Evolutionary conservation across 176 grass and related monocot genomes (phyloP).

Genomic region (maize (Zea mays)): Zm-B73-REFERENCE-NAM-5.0 NC_050100.1:225051001-225051500

Average conservation of each 20-base stretch:
- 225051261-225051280: neutral
- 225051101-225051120: too few species aligned
- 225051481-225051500: slow-evolving; percentile 73
- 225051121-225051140: too few species aligned
- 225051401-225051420: slow-evolving; percentile 65
- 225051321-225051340: too few species aligned
- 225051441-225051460: slow-evolving; percentile 98
- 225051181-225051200: slow-evolving; percentile 95
- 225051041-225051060: too few species aligned
- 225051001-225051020: too few species aligned
- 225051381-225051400: slow-evolving; percentile 24
- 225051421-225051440: slow-evolving; percentile 98
- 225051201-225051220: slow-evolving; percentile 98
- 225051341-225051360: too few species aligned
- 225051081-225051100: too few species aligned
- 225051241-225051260: slow-evolving; percentile 24
- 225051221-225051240: neutral
- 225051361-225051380: neutral
- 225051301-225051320: too few species aligned
- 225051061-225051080: too few species aligned
- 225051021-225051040: too few species aligned
- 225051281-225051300: neutral
- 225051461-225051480: slow-evolving; percentile 99
- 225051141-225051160: too few species aligned
- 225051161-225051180: slow-evolving; percentile 56